Percentiles rank a stretch among this genome's conserved stretches.
These are phyloP conservation scores for Triticum dicoccoides DNA, from an alignment of 176 grass and related monocot species.

Conservation along the genomic window DNA sequence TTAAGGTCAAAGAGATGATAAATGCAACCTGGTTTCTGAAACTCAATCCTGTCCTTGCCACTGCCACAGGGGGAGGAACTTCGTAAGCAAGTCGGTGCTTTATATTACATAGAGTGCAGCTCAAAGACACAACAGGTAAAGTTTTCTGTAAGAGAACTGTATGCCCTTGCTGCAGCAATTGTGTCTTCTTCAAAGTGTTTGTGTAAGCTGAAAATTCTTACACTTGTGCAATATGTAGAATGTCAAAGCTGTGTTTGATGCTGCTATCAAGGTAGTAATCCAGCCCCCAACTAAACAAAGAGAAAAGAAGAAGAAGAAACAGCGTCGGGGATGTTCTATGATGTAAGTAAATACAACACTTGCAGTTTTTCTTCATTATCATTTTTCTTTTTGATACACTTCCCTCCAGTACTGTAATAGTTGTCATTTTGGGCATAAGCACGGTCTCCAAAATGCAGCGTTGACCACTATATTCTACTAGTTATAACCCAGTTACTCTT, in stretches of 20 bases:
- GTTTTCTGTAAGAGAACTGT: neutral
- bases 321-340: constrained; percentile 50
- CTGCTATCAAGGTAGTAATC: constrained; percentile 98
- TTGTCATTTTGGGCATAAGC: neutral
- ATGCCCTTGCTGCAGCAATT: neutral
- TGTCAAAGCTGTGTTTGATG: constrained; percentile 99
- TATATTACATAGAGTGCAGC: constrained; percentile 96
- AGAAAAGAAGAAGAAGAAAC: constrained; percentile 99
- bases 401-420: neutral
- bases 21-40: constrained; percentile 6
- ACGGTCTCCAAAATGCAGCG: neutral
- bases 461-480: neutral
- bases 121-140: constrained; percentile 98
- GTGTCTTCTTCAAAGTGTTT: neutral
- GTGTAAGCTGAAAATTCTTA: constrained; percentile 3
- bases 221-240: constrained; percentile 56
- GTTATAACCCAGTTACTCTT: neutral
- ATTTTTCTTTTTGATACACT: constrained; percentile 20
- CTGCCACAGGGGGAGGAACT: constrained; percentile 83
- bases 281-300: constrained; percentile 81
- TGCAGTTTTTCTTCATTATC: neutral
- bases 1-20: neutral
- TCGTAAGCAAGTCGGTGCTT: constrained; percentile 83
- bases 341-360: constrained; percentile 50
- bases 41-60: neutral